Percentiles rank a stretch among this genome's conserved stretches.
Evolutionary conservation across 305 asterid species (phyloP).

Genomic region (Fraxinus dipetala): DNA sequence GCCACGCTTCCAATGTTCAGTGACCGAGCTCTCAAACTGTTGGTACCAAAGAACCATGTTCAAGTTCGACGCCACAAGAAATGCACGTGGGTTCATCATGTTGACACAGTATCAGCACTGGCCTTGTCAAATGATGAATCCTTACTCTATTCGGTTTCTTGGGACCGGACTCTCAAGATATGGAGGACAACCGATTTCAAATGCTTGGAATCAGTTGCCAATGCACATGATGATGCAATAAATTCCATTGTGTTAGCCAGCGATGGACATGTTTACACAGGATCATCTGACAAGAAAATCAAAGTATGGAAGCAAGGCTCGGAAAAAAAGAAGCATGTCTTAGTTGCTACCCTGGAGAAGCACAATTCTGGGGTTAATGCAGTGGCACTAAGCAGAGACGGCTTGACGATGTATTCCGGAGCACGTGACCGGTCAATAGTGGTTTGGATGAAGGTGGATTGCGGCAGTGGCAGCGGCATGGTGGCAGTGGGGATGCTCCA

Average conservation of each 20-base stretch:
- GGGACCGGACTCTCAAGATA: constrained; percentile 67
- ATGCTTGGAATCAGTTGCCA: constrained; percentile 59
- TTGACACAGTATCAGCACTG: constrained; percentile 62
- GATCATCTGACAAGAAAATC: constrained; percentile 66
- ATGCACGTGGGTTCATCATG: constrained; percentile 71
- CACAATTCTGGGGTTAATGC: constrained; percentile 68
- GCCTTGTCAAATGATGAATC: constrained; percentile 53
- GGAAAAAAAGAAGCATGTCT: constrained; percentile 38
- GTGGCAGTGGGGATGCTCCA: constrained; percentile 47
- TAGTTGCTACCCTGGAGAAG: constrained; percentile 44
- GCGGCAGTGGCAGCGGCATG: constrained; percentile 26
- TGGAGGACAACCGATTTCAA: constrained; percentile 62
- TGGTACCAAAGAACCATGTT: constrained; percentile 53
- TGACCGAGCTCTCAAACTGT: constrained; percentile 47
- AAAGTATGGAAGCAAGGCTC: constrained; percentile 51
- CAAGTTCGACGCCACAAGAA: constrained; percentile 53
- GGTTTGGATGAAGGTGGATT: constrained; percentile 42
- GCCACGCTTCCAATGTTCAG: constrained; percentile 62
- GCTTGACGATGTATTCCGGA: constrained; percentile 51
- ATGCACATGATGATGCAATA: constrained; percentile 82
- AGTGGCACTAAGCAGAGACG: constrained; percentile 48
- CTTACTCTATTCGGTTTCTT: constrained; percentile 71
- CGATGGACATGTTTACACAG: constrained; percentile 51
- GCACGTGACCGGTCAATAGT: constrained; percentile 49
- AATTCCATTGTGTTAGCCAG: constrained; percentile 45